Conservation (phyloP, 495 filamentous ascomycete genomes). For the Aspergillus egyptiacus region DNA sequence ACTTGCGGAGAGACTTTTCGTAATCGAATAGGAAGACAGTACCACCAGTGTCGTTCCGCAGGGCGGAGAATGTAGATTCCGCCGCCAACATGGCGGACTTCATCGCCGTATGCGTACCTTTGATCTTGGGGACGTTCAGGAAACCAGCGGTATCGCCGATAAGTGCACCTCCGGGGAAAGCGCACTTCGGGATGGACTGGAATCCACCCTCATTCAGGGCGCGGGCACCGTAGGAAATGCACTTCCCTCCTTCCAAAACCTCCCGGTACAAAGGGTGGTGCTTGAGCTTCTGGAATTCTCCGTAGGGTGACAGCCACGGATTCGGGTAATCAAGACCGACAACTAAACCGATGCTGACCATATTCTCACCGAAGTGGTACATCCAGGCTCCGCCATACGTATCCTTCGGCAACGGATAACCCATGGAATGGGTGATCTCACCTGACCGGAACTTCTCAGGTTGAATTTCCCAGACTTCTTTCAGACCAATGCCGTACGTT, state of each 20-base stretch:
- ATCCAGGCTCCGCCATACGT: conserved; percentile 97
- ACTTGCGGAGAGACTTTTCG: conserved; percentile 81
- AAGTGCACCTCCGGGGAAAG: conserved; percentile 91
- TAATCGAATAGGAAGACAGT: conserved; percentile 92
- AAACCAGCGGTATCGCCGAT: conserved; percentile 97
- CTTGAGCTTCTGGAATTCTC: conserved; percentile 98
- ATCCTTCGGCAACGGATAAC: conserved; percentile 80
- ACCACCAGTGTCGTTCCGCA: conserved; percentile 52
- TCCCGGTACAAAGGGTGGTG: conserved; percentile 83
- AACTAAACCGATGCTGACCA: conserved; percentile 89
- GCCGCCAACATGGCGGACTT: conserved; percentile 95
- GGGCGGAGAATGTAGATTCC: conserved; percentile 74
- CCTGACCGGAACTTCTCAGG: conserved; percentile 89
- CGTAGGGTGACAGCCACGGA: conserved; percentile 92
- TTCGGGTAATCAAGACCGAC: conserved; percentile 95
- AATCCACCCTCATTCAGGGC: conserved; percentile 94
- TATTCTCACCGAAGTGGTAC: conserved; percentile 98
- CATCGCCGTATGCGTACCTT: conserved; percentile 98
- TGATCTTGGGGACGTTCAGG: conserved; percentile 97
- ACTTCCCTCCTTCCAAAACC: conserved; percentile 87
- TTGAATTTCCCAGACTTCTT: conserved; percentile 95
- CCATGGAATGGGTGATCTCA: conserved; percentile 84
- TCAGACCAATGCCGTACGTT: conserved; percentile 90
- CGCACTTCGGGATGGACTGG: conserved; percentile 93
- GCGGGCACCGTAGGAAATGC: conserved; percentile 92